Conservation (phyloP, 441 rosid species). For the Rhodomyrtus psidioides region DNA sequence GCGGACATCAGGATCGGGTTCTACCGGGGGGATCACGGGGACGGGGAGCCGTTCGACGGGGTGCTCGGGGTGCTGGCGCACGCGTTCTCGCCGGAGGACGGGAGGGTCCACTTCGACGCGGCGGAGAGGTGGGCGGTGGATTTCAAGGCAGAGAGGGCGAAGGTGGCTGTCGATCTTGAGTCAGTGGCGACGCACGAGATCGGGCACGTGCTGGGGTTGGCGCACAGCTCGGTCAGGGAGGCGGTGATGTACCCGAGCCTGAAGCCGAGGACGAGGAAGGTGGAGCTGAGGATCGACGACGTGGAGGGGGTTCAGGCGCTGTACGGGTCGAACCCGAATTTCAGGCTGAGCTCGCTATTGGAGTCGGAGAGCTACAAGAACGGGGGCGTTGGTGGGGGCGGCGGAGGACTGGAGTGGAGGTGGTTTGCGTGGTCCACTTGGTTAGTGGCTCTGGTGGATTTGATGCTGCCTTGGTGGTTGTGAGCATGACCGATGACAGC, state of each 20-base stretch:
- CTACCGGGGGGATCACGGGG: conserved; percentile 10
- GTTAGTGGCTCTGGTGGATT: not conserved
- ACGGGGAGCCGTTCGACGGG: conserved; percentile 14
- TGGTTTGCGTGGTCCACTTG: not conserved
- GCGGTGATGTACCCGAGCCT: conserved; percentile 16
- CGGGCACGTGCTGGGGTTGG: conserved; percentile 11
- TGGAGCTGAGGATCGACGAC: conserved; percentile 12
- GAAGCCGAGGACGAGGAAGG: conserved; percentile 11
- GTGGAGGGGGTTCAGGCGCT: conserved; percentile 14
- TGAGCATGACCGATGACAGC: not conserved
- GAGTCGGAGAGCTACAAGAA: conserved; percentile 3
- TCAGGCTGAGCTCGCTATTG: conserved; percentile 10
- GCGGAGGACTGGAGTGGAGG: not conserved
- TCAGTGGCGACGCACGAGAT: conserved; percentile 15
- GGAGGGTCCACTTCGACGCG: conserved; percentile 13
- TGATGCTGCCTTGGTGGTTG: not conserved
- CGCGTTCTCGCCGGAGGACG: conserved; percentile 15
- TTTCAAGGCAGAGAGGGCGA: conserved; percentile 1
- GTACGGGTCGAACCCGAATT: conserved; percentile 14
- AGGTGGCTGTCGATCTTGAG: conserved; percentile 13
- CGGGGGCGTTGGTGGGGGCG: not conserved
- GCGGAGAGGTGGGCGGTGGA: conserved; percentile 15
- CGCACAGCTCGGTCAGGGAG: conserved; percentile 9
- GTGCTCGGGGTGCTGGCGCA: conserved; percentile 16
- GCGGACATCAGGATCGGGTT: conserved; percentile 12